Evolutionary conservation across 495 filamentous ascomycete genomes (phyloP), one percentile per base, ranked within the genome.

Genomic region (Aspergillus wentii): DNA sequence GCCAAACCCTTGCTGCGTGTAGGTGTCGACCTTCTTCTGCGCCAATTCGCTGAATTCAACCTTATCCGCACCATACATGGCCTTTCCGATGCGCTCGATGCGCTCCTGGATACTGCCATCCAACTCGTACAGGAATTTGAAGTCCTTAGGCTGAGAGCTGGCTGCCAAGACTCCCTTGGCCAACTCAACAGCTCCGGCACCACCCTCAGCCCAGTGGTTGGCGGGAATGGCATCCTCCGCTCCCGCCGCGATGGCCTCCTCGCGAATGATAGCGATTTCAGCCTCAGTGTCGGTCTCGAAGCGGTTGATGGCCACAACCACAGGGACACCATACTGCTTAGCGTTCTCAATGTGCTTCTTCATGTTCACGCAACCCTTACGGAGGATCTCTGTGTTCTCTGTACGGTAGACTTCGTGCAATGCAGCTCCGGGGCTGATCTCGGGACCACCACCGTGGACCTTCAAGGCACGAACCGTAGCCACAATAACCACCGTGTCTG

Each of bases 221-320:
- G 92, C 87, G 25, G 88, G 71, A 51, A 98, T 84, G 17, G 92
- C 92, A 56, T 95, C 90, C 60, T 90, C 85, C 4, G 92, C 92
- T 43, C 92, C 92, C 21, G 92, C 92, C 40, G 85, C 85, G 43
- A 96, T 78, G 28, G 92, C 85, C 56, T 95, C 90, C 57, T 96
- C 89, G 40, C 80, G 78, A 50, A 98, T 80, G 35, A 88, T 79
- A 6, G 83, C 79, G 39, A 97, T 85, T 59, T 98, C 92, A 34
- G 91, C 91, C 13, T 86, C 82, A 8, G 92, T 95, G 57, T 98
- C 92, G 20, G 88, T 95, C 41, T 83, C 76, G 58, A 98, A 95
- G 54, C 83, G 86, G 72, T 98, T 98, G 70, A 98, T 91, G 19
- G 92, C 92, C 2, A 98, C 92, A 5, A 98, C 82, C n/a, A 98